Base-by-base conservation (phyloP, 1,139 yeast species). In the Oligophagozyma castellii region DNA sequence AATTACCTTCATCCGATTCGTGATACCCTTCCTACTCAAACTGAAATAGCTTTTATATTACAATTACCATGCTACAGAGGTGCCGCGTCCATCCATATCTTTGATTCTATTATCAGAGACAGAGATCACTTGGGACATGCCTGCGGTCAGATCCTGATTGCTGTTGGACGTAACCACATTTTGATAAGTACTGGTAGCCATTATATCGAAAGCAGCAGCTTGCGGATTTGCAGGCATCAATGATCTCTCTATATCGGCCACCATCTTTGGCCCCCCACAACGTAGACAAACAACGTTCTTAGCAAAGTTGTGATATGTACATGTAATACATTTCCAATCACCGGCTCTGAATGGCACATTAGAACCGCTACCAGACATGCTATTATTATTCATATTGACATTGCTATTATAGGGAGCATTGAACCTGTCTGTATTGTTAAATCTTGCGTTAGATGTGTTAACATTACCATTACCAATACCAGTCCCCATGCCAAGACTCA, bases 291-390 rank as follows among this genome's bases (percentile, higher is more conserved):
- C 73, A 36, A 80, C 62, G 52, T 86, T 86, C 47, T 86, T 84
- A 5, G 95, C 95, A 64, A 86, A 86, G 52, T 86, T 86, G 55
- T 86, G 95, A 51, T 84, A 86, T 28, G 73, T 67, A 52, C 95
- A 86, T 20, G 70, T 65, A 18, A 68, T 59, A 60, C 95, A 84
- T 53, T 83, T 84, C 95, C 95, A 86, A 55, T 86, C 96, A 27
- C 96, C 95, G 2, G 95, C 95, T 45, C 95, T 69, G 55, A 86
- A 86, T 11, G 95, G 95, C 8, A 84, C 93, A 37, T 39, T 44
- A 2, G 67, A 61, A 26, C 60, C 57, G 8, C 41, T 36, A 37
- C 22, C 39, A 38, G 29, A 35, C 34, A 29, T 45, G 12, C 12
- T 29, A 25, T 22, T 23, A 30, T 28, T 37, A 24, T 24, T 34